Conservation (phyloP, 2,329 filamentous ascomycete species). For the Trichoderma lentiforme region DNA sequence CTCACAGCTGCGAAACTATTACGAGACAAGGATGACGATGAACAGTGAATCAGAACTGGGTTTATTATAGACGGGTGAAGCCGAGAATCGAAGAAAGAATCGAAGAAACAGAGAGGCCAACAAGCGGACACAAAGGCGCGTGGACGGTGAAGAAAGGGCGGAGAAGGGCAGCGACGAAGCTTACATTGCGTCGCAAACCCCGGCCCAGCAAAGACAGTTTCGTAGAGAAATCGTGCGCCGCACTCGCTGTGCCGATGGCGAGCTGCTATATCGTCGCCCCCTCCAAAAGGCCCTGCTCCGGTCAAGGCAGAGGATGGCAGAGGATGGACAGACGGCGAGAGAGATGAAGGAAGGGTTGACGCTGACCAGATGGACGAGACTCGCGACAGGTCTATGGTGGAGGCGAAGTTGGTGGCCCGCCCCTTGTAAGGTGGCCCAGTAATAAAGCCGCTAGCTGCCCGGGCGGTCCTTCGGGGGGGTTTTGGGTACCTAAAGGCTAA, state of each 20-base stretch:
- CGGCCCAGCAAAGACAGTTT: background rate
- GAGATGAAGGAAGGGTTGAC: background rate
- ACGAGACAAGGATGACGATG: background rate
- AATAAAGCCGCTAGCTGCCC: constrained; percentile 11
- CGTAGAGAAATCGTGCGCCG: background rate
- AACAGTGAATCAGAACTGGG: background rate
- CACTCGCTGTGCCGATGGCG: constrained; percentile 1
- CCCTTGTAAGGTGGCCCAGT: constrained; percentile 4
- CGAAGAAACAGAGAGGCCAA: background rate
- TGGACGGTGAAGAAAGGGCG: background rate
- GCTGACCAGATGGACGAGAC: constrained; percentile 11
- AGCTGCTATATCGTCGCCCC: background rate
- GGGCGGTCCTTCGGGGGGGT: background rate
- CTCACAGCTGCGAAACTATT: constrained; percentile 1
- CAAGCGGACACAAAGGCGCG: background rate
- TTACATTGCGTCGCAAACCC: constrained; percentile 21
- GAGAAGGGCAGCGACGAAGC: background rate
- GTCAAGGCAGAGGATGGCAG: background rate
- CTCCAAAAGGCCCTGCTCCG: background rate
- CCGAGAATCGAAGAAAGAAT: background rate
- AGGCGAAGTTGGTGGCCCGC: background rate
- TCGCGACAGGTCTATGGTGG: constrained; percentile 17
- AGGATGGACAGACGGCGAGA: background rate
- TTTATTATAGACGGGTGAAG: background rate
- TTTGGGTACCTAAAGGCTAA: background rate